Base-by-base conservation (phyloP, 495 filamentous ascomycete genomes). In the Aspergillus avenaceus region DNA sequence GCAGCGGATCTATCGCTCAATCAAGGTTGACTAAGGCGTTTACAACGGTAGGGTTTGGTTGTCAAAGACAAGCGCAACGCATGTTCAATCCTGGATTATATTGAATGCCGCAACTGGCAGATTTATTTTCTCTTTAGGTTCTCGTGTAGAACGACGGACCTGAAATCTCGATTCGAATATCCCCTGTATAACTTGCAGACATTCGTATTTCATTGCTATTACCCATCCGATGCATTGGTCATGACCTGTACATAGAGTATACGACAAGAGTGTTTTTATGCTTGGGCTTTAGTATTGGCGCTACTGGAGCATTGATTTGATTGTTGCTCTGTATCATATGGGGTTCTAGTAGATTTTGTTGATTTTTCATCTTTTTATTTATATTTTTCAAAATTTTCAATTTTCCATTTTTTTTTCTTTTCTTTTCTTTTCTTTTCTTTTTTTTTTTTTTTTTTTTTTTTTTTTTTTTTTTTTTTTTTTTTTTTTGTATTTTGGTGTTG, bases 1-100 rank as follows among this genome's bases (percentile, higher is more conserved):
- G 44, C 80, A 88, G 50, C 90, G 87, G 66, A 97, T 98, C 38
- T 98, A 98, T 65, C 74, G 83, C 14, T 96, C 90, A 13, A 95
- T 98, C 72, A 98, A 97, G 73, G 86, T 98, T 49, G 93, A 98
- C 54, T 95, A 77, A 74, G 44, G 9, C 2, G 8, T 7, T 34
- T n/a, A 13, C 38, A n/a, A 19, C 8, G 38, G 18, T 6, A 25
- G 16, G 36, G 6, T 24, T 40, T n/a, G 14, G n/a, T n/a, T n/a
- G n/a, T n/a, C n/a, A n/a, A n/a, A n/a, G n/a, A n/a, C n/a, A n/a
- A n/a, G n/a, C n/a, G 9, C 28, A 31, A 8, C 9, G 8, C 28
- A 31, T 3, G 3, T 31, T 13, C 28, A 8, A 2, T 31, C n/a
- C 28, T 31, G 28, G n/a, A 31, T 31, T 3, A 31, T 14, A 14